Percentiles rank a stretch among this genome's conserved stretches.
These are phyloP conservation scores for Phoma sp. DNA, from an alignment of 2,329 filamentous ascomycete species.

Conservation along the genomic window DNA sequence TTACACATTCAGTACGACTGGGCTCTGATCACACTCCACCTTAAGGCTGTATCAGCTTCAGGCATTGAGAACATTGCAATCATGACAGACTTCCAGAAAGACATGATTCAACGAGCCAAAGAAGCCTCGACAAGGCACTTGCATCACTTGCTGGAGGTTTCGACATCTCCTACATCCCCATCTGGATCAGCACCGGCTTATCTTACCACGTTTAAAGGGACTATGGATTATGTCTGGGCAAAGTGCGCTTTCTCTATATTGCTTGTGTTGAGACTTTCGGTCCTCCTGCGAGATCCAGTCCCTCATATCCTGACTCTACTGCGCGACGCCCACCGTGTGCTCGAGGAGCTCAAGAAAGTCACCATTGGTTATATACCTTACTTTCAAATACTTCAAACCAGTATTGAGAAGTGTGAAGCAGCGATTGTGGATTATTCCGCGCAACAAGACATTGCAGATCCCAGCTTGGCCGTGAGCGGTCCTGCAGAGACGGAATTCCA, in stretches of 20 bases:
- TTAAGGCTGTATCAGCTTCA: constrained; percentile 57
- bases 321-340: constrained; percentile 51
- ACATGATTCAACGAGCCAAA: constrained; percentile 59
- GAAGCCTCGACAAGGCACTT: constrained; percentile 59
- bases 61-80: constrained; percentile 59
- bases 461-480: constrained; percentile 9
- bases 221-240: constrained; percentile 65
- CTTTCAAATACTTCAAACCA: constrained; percentile 56
- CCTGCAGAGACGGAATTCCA: constrained; percentile 57
- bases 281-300: constrained; percentile 54
- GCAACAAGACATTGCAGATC: constrained; percentile 19
- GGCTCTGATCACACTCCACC: constrained; percentile 60
- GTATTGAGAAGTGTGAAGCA: constrained; percentile 58
- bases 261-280: constrained; percentile 59
- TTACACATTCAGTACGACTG: constrained; percentile 60
- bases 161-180: constrained; percentile 28
- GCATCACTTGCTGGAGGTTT: constrained; percentile 51
- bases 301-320: constrained; percentile 51
- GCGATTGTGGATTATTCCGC: constrained; percentile 49
- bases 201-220: constrained; percentile 58
- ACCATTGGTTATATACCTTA: constrained; percentile 55
- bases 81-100: constrained; percentile 57
- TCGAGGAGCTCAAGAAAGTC: constrained; percentile 51
- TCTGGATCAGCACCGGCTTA: constrained; percentile 42
- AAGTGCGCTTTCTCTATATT: constrained; percentile 65